Percentiles rank a stretch among this genome's conserved stretches.
Evolutionary conservation across 2,329 filamentous ascomycete genomes (phyloP).

Genomic region (Sclerotinia borealis): DNA sequence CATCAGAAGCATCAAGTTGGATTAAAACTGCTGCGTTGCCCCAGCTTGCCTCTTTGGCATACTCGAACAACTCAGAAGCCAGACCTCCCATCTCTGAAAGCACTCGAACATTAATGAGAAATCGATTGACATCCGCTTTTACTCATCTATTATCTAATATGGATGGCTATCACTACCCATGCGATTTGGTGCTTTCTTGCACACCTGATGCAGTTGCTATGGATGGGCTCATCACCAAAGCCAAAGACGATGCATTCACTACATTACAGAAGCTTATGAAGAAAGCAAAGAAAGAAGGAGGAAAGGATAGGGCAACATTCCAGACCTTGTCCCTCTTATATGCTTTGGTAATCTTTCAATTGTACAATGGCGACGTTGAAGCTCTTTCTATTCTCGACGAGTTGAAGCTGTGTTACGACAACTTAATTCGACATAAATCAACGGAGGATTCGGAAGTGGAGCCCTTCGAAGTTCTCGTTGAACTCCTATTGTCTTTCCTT

Average conservation of each 20-base stretch:
- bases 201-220: conserved; percentile 42
- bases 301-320: conserved; percentile 30
- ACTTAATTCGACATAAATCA: conserved; percentile 43
- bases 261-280: conserved; percentile 49
- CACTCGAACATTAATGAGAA: conserved; percentile 49
- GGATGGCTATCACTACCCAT: conserved; percentile 43
- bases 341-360: conserved; percentile 75
- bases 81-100: conserved; percentile 45
- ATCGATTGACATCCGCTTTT: conserved; percentile 51
- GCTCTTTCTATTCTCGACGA: conserved; percentile 78
- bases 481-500: conserved; percentile 84
- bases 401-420: conserved; percentile 68
- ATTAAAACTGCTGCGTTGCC: conserved; percentile 25
- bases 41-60: conserved; percentile 47
- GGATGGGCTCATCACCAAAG: conserved; percentile 48
- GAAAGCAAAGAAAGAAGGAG: conserved; percentile 32
- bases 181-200: conserved; percentile 24
- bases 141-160: conserved; percentile 50
- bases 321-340: conserved; percentile 75
- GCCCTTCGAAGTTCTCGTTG: conserved; percentile 68
- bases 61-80: conserved; percentile 40
- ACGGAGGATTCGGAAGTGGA: conserved; percentile 47
- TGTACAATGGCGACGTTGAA: conserved; percentile 86
- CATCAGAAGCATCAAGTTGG: conserved; percentile 21
- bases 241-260: conserved; percentile 46